A percentile compares a stretch with the other conserved stretches of the same genome.
These are phyloP conservation scores for Drechslera avenae DNA, from an alignment of 2,329 filamentous ascomycete genomes.

Conservation along the genomic window DNA sequence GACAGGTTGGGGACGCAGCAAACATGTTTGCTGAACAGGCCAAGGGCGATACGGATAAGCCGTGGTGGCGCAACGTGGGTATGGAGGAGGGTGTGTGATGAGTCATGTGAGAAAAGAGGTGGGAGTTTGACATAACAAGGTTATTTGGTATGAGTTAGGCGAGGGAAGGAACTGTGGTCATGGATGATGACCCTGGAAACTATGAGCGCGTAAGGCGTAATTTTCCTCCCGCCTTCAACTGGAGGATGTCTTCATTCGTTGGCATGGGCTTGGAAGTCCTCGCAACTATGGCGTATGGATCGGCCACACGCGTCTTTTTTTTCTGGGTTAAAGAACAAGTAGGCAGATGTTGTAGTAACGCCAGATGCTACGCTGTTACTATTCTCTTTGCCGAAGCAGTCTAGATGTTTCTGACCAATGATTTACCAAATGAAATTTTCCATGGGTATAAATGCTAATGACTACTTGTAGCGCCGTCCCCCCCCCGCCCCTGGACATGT, in stretches of 20 bases:
- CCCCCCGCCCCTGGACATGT: no score
- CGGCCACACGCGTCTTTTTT: neutral
- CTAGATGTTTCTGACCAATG: no score
- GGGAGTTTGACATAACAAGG: neutral
- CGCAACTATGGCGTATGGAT: neutral
- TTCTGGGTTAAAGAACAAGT: neutral
- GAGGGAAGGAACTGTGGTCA: neutral
- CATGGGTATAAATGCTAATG: no score
- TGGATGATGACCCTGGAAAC: no score
- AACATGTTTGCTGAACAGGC: constrained; percentile 63
- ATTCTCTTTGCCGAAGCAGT: neutral
- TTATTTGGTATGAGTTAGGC: neutral
- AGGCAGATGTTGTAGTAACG: neutral
- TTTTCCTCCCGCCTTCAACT: no score
- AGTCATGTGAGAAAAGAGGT: neutral
- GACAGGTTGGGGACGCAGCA: constrained; percentile 88
- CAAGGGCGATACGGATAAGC: constrained; percentile 25
- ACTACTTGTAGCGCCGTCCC: no score
- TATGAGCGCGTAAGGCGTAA: no score
- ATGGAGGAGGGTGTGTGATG: constrained; percentile 55
- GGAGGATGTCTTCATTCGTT: neutral
- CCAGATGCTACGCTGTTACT: neutral
- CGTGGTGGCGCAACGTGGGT: constrained; percentile 57
- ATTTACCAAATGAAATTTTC: no score
- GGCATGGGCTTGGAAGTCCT: neutral